phyloP scores from a whole-genome alignment of 164 flowering plant species.

The Sextonia rubra region DNA sequence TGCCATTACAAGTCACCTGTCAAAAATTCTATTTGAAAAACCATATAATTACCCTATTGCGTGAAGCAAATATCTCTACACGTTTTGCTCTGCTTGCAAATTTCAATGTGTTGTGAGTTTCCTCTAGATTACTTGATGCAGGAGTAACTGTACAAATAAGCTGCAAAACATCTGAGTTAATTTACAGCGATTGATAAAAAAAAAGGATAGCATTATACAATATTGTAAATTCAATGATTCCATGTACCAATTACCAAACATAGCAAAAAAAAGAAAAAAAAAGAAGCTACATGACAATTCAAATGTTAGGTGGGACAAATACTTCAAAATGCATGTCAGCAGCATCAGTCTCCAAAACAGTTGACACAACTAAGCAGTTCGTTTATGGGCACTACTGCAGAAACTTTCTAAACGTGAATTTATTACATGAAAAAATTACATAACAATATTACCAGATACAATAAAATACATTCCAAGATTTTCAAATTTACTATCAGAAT shows the following conservation, averaged over 20 bases:
- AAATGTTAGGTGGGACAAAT: too few relatives aligned
- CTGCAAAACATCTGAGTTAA: conserved; percentile 34
- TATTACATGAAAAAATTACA: too few relatives aligned
- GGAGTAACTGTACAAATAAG: conserved; percentile 99
- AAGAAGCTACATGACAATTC: too few relatives aligned
- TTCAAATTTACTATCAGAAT: too few relatives aligned
- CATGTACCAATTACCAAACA: not conserved
- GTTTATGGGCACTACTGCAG: too few relatives aligned
- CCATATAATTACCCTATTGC: conserved; percentile 63
- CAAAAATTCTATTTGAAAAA: not conserved
- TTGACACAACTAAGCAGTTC: too few relatives aligned
- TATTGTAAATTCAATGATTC: not conserved
- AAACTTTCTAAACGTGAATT: too few relatives aligned
- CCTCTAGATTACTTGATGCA: conserved; percentile 96
- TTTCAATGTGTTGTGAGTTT: conserved; percentile 96
- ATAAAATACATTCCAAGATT: too few relatives aligned
- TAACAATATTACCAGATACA: too few relatives aligned
- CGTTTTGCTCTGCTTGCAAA: conserved; percentile 97
- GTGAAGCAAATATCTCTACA: conserved; percentile 93
- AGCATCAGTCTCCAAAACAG: too few relatives aligned
- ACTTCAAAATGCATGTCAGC: not conserved
- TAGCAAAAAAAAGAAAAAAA: too few relatives aligned
- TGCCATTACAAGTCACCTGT: not conserved
- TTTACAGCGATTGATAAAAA: not conserved
- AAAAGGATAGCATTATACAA: not conserved